Evolutionary conservation across 208 protist genomes (phyloP).

Genomic region (Leishmania major): DNA sequence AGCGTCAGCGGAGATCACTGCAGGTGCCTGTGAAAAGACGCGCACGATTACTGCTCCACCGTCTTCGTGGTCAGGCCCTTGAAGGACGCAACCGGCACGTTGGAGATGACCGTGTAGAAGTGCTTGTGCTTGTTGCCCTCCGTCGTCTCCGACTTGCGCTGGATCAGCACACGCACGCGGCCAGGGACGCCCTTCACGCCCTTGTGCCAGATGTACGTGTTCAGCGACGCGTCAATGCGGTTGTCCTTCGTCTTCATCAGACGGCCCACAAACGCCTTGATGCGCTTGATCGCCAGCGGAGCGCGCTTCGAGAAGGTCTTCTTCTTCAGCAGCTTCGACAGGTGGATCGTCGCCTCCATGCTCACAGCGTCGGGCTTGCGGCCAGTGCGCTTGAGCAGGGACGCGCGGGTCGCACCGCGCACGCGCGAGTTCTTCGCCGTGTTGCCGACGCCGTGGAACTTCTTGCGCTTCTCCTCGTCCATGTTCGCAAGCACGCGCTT

Average conservation of each 20-base stretch:
- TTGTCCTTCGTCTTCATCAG: conserved; percentile 98
- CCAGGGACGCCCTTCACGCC: conserved; percentile 94
- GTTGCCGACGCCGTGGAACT: conserved; percentile 89
- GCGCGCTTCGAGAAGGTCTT: conserved; percentile 97
- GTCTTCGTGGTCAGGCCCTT: conserved; percentile 87
- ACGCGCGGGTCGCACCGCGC: conserved; percentile 79
- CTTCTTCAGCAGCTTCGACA: conserved; percentile 96
- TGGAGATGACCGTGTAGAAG: conserved; percentile 92
- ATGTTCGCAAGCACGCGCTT: conserved; percentile 90
- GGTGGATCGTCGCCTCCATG: conserved; percentile 97
- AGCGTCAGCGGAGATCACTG: neutral
- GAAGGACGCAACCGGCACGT: conserved; percentile 83
- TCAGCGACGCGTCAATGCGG: conserved; percentile 96
- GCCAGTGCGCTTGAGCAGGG: conserved; percentile 81
- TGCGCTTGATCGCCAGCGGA: conserved; percentile 95
- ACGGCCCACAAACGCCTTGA: conserved; percentile 94
- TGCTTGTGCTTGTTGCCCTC: conserved; percentile 89
- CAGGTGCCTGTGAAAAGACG: neutral
- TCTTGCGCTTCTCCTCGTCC: conserved; percentile 83
- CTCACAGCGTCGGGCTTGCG: conserved; percentile 90
- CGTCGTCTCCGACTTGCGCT: conserved; percentile 82
- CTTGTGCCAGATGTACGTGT: conserved; percentile 97
- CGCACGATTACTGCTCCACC: conserved; percentile 60
- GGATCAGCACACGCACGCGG: conserved; percentile 95
- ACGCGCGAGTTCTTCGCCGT: conserved; percentile 86